Percentiles rank a stretch among this genome's conserved stretches.
Evolutionary conservation across 2,329 filamentous ascomycete genomes (phyloP).

Genomic region (Aspergillus sp.): DNA sequence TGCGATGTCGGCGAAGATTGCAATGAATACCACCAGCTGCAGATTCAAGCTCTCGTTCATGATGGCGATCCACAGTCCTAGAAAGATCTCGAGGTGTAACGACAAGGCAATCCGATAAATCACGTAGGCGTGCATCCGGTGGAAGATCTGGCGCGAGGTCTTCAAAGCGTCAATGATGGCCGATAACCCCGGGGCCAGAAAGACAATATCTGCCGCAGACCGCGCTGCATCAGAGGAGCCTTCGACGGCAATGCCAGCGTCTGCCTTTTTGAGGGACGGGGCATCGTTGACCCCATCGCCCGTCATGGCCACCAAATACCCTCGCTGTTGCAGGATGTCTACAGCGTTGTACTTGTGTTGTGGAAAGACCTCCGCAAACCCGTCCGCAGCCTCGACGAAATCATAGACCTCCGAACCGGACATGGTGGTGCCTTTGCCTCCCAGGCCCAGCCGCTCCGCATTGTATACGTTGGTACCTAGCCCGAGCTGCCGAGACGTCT

Average conservation of each 20-base stretch:
- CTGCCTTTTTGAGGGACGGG: constrained; percentile 89
- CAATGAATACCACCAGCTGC: constrained; percentile 87
- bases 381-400: constrained; percentile 92
- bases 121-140: constrained; percentile 95
- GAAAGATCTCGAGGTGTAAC: constrained; percentile 86
- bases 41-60: constrained; percentile 82
- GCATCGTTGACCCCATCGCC: constrained; percentile 95
- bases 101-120: constrained; percentile 93
- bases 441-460: constrained; percentile 85
- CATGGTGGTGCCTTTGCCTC: constrained; percentile 89
- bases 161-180: constrained; percentile 92
- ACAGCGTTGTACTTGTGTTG: constrained; percentile 96
- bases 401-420: constrained; percentile 91
- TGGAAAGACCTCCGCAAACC: constrained; percentile 91
- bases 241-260: constrained; percentile 93
- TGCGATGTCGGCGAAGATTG: constrained; percentile 90
- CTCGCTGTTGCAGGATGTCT: constrained; percentile 89
- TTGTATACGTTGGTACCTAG: constrained; percentile 93
- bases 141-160: constrained; percentile 91
- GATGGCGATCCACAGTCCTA: constrained; percentile 88
- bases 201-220: constrained; percentile 90
- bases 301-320: constrained; percentile 93
- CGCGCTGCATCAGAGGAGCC: constrained; percentile 88
- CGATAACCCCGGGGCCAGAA: constrained; percentile 85
- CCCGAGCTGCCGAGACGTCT: constrained; percentile 87